Evolutionary conservation across 129 eudicot species (phyloP).

Genomic region (carrot (Daucus carota)): DH1_v3.0 NC_030384.2:19426501-19427000

Average conservation of each 20-base stretch:
- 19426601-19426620: not conserved
- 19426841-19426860: not conserved
- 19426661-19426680: not conserved
- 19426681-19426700: not conserved
- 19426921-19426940: conserved; percentile 60
- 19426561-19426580: not conserved
- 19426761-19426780: not conserved
- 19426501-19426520: not conserved
- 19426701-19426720: not conserved
- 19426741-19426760: not conserved
- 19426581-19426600: not conserved
- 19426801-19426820: no score
- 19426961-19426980: conserved; percentile 57
- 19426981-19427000: conserved; percentile 64
- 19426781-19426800: not conserved
- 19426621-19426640: not conserved
- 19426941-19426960: conserved; percentile 67
- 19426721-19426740: not conserved
- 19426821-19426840: not conserved
- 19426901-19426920: conserved; percentile 12
- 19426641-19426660: not conserved
- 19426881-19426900: not conserved
- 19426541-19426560: not conserved
- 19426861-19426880: not conserved
- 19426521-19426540: not conserved